Conservation (phyloP, 768 basidiomycete genomes). For the Cystoderma amianthinum region DNA sequence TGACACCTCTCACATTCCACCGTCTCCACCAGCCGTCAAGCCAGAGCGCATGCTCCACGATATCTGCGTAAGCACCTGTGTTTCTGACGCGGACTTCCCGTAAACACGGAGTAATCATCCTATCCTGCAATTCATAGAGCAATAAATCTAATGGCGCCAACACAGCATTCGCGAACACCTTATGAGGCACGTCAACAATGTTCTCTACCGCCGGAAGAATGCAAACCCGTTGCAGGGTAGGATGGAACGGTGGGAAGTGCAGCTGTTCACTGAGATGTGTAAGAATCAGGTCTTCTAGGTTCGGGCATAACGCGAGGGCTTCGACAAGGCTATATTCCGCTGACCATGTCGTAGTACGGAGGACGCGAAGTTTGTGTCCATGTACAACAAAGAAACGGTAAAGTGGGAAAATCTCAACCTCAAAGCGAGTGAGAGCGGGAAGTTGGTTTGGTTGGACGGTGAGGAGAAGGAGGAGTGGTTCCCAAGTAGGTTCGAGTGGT, state of each 20-base stretch:
- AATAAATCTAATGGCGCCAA: slow-evolving; percentile 32
- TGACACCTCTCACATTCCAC: slow-evolving; percentile 10
- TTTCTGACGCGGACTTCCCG: slow-evolving; percentile 17
- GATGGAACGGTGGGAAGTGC: slow-evolving; percentile 26
- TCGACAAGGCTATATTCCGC: slow-evolving; percentile 19
- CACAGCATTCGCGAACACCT: slow-evolving; percentile 29
- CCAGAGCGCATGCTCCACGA: slow-evolving; percentile 17
- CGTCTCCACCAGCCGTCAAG: slow-evolving; percentile 19
- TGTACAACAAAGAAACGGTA: slow-evolving; percentile 29
- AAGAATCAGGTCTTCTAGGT: slow-evolving; percentile 33
- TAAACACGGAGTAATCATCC: slow-evolving; percentile 23
- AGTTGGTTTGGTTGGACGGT: slow-evolving; percentile 24
- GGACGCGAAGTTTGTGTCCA: slow-evolving; percentile 31
- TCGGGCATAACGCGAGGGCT: slow-evolving; percentile 29
- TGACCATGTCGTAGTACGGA: slow-evolving; percentile 28
- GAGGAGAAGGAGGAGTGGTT: slow-evolving; percentile 30
- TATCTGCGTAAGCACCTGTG: slow-evolving; percentile 10
- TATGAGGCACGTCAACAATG: slow-evolving; percentile 23
- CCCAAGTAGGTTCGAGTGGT: slow-evolving; percentile 21
- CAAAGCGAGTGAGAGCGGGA: slow-evolving; percentile 32
- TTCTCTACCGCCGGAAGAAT: slow-evolving; percentile 35
- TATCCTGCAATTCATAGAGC: slow-evolving; percentile 25
- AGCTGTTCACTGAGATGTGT: slow-evolving; percentile 19
- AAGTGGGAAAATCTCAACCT: slow-evolving; percentile 32
- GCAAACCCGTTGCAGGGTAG: slow-evolving; percentile 31